A percentile compares a stretch with the other conserved stretches of the same genome.
phyloP scores from a whole-genome alignment of 1,284 basidiomycete species.

The Moesziomyces globuligerus region DNA sequence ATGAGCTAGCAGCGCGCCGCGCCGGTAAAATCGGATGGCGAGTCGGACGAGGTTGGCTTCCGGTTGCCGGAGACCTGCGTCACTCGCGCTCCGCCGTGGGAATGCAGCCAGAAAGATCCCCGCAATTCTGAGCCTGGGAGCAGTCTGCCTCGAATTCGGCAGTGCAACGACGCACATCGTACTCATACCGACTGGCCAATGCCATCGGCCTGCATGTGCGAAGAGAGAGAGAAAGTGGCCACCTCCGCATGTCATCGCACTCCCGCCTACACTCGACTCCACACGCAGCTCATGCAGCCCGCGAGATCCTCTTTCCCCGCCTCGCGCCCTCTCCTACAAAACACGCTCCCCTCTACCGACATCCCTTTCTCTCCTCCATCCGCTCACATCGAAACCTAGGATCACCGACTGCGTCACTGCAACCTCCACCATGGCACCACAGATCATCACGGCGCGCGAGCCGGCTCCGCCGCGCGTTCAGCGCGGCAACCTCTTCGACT shows the following conservation, averaged over 20 bases:
- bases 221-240: no score
- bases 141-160: no score
- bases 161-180: no score
- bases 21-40: constrained; percentile 10
- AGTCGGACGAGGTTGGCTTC: background rate
- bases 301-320: constrained; percentile 9
- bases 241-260: no score
- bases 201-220: no score
- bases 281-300: background rate
- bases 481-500: constrained; percentile 53
- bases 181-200: no score
- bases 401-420: background rate
- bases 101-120: no score
- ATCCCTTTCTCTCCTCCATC: constrained; percentile 1
- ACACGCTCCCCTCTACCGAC: background rate
- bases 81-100: background rate
- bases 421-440: constrained; percentile 34
- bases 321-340: background rate
- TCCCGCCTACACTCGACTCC: no score
- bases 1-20: background rate
- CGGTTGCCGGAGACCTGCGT: constrained; percentile 6
- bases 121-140: no score
- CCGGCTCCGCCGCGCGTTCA: constrained; percentile 28
- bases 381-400: background rate
- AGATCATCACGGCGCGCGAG: constrained; percentile 47